Base-by-base conservation (phyloP, 257 asterid species). In the Primulina eburnea region DNA sequence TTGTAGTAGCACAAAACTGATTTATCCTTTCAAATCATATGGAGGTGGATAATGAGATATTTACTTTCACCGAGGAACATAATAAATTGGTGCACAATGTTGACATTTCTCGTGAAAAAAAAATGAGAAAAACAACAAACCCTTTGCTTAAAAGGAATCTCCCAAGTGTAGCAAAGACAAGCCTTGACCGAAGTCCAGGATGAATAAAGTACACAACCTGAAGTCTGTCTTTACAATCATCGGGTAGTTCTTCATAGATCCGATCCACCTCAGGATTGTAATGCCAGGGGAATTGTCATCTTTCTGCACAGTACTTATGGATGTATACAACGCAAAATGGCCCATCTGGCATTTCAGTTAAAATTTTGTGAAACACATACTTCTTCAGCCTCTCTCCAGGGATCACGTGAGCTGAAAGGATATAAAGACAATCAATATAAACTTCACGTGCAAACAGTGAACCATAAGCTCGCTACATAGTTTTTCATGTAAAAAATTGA, bases 251-350 rank as follows among this genome's bases (percentile, higher is more conserved):
- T 79, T 93, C 99, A 14, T 93, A 93, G 32, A 93, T 89, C 99
- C 99, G 32, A 93, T 89, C 99, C 99, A 93, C 80, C 97, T 81
- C 78, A 93, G 80, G 52, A 90, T 85, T 21, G 92, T 89, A 68
- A 90, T 66, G 43, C 99, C 99, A 20, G 99, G 99, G 8, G 89
- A 90, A 79, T 90, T 93, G 28, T 93, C 94, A 65, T 89, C 95
- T 74, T 78, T 88, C 84, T 90, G 95, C 60, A 80, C 95, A 4
- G 92, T 85, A 47, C 85, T 90, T 90, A 72, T 93, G 96, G 77
- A 90, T 87, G 86, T 93, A 93, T n/a, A 86, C 92, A 21, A 93
- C 83, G 71, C 96, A 93, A 76, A 88, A 93, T 20, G 92, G 95
- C 62, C 92, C 97, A 77, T 84, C 88, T 4, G 90, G 84, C 82